A percentile compares a stretch with the other conserved stretches of the same genome.
Evolutionary conservation across 768 basidiomycete genomes (phyloP).

Genomic region (Serendipita indica): DNA sequence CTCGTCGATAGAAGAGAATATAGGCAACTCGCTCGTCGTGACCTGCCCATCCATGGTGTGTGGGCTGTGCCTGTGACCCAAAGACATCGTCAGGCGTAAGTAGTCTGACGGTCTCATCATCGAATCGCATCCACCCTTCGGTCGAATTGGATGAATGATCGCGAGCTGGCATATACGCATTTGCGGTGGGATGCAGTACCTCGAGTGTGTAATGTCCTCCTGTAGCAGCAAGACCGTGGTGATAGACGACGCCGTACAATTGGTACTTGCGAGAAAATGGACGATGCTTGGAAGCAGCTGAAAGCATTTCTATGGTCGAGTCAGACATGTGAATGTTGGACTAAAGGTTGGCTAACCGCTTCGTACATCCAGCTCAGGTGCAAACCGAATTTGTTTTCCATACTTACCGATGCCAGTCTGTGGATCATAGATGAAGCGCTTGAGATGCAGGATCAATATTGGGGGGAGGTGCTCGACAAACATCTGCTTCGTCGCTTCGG

Average conservation of each 20-base stretch:
- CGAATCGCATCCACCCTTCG: conserved; percentile 82
- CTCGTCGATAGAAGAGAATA: conserved; percentile 66
- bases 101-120: conserved; percentile 78
- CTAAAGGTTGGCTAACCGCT: conserved; percentile 31
- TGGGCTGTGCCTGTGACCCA: conserved; percentile 20
- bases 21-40: conserved; percentile 65
- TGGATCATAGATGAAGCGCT: conserved; percentile 79
- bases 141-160: conserved; percentile 1
- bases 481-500: conserved; percentile 59
- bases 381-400: conserved; percentile 65
- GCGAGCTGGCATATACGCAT: not conserved
- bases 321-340: not conserved
- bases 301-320: conserved; percentile 39
- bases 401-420: conserved; percentile 69
- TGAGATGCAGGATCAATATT: conserved; percentile 76
- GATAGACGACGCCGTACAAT: conserved; percentile 64
- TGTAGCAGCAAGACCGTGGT: conserved; percentile 79
- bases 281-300: conserved; percentile 32
- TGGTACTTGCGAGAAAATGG: conserved; percentile 46
- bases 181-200: conserved; percentile 46
- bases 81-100: conserved; percentile 64
- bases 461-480: conserved; percentile 74
- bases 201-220: conserved; percentile 95
- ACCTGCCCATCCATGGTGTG: conserved; percentile 20
- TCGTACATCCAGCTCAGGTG: conserved; percentile 62